Evolutionary conservation across 768 basidiomycete genomes (phyloP).

Genomic region (Leucogyrophana mollusca): DNA sequence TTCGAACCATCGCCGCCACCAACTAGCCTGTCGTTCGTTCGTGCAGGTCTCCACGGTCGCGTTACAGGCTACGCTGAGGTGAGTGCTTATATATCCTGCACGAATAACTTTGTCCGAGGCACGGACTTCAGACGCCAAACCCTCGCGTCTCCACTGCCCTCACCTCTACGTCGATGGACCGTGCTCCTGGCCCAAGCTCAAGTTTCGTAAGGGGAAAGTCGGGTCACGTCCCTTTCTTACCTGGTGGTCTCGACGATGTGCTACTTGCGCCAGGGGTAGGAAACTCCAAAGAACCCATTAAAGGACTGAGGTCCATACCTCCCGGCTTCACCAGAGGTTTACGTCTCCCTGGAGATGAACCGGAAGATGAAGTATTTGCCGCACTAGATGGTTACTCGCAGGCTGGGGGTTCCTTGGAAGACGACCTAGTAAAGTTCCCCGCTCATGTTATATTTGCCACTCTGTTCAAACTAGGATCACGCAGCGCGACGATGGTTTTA

Average conservation of each 20-base stretch:
- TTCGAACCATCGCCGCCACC: constrained; percentile 72
- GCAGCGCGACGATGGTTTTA: constrained; percentile 18
- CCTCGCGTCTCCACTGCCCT: constrained; percentile 62
- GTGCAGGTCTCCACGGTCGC: constrained; percentile 76
- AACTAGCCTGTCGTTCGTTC: constrained; percentile 69
- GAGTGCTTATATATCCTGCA: constrained; percentile 13
- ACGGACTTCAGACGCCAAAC: constrained; percentile 48
- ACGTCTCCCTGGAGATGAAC: constrained; percentile 59
- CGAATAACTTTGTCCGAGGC: neutral
- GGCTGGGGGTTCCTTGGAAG: constrained; percentile 2
- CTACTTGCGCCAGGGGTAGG: constrained; percentile 29
- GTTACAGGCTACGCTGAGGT: constrained; percentile 85
- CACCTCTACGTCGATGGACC: constrained; percentile 81
- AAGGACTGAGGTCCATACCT: constrained; percentile 61
- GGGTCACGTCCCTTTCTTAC: constrained; percentile 89
- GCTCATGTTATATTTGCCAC: constrained; percentile 3
- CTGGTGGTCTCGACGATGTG: constrained; percentile 84
- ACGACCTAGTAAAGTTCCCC: constrained; percentile 14
- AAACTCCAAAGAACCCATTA: constrained; percentile 37
- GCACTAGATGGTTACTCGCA: constrained; percentile 22
- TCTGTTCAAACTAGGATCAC: constrained; percentile 23
- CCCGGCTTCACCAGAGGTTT: constrained; percentile 85
- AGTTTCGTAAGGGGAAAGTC: constrained; percentile 94
- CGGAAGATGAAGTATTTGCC: constrained; percentile 42
- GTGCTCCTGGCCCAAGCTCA: constrained; percentile 75